phyloP scores from a whole-genome alignment of 2,329 filamentous ascomycete genomes.

The Chaetomiaceae sp. region DNA sequence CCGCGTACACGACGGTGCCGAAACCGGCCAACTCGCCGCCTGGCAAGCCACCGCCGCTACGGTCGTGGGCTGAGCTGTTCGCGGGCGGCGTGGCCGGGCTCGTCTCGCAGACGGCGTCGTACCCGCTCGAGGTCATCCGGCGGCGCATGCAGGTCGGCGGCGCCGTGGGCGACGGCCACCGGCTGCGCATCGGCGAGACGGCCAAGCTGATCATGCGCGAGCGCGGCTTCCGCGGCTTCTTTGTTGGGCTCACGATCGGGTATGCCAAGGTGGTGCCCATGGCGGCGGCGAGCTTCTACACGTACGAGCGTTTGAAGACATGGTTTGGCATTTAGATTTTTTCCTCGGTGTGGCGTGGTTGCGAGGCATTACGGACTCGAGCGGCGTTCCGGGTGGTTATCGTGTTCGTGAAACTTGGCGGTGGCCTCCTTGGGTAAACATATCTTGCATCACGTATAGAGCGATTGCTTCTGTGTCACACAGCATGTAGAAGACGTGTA shows the following conservation, averaged over 20 bases:
- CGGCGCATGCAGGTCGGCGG: slow-evolving; percentile 95
- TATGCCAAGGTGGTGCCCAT: slow-evolving; percentile 93
- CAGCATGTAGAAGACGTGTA: no score
- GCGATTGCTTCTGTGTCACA: no score
- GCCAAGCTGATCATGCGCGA: slow-evolving; percentile 68
- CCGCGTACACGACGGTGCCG: slow-evolving; percentile 69
- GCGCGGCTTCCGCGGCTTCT: slow-evolving; percentile 75
- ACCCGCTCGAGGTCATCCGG: slow-evolving; percentile 87
- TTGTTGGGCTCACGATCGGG: slow-evolving; percentile 86
- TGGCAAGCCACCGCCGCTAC: slow-evolving; percentile 64
- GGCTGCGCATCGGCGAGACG: slow-evolving; percentile 73
- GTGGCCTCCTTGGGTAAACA: no score
- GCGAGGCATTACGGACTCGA: slow-evolving; percentile 8
- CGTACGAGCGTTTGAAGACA: slow-evolving; percentile 58
- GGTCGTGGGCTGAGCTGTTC: slow-evolving; percentile 78
- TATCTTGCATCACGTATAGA: no score
- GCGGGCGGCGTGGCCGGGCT: slow-evolving; percentile 82
- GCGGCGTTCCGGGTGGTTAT: slow-evolving; percentile 17
- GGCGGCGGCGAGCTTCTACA: slow-evolving; percentile 64
- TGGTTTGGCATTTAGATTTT: slow-evolving; percentile 55
- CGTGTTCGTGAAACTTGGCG: no score
- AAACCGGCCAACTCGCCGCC: slow-evolving; percentile 46
- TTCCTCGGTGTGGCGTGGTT: slow-evolving; percentile 3
- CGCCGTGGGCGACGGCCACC: slow-evolving; percentile 82
- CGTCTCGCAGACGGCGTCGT: slow-evolving; percentile 85